phyloP scores from a whole-genome alignment of 2,329 filamentous ascomycete species.

The Microsporum canis region DNA sequence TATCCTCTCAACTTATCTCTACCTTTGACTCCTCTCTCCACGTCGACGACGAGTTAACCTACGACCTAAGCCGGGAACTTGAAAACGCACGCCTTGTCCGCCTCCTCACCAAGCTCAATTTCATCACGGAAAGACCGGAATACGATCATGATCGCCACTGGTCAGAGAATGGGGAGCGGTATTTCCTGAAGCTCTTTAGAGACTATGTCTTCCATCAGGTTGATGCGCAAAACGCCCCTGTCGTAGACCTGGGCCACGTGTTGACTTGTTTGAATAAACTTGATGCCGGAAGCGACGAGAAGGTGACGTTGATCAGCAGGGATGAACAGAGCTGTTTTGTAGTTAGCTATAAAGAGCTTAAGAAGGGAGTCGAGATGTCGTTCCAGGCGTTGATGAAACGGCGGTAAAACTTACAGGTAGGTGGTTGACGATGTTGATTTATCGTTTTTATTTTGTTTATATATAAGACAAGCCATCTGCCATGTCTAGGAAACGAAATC shows the following conservation, averaged over 20 bases:
- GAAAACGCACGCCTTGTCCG: slow-evolving; percentile 82
- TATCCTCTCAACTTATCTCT: slow-evolving; percentile 64
- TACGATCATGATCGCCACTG: slow-evolving; percentile 65
- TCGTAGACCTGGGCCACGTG: slow-evolving; percentile 79
- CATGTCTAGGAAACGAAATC: not conserved
- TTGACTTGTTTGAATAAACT: slow-evolving; percentile 80
- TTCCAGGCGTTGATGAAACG: slow-evolving; percentile 47
- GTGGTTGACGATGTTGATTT: not conserved
- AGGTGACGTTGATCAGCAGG: slow-evolving; percentile 70
- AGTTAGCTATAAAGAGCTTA: slow-evolving; percentile 82
- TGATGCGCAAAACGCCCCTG: slow-evolving; percentile 68
- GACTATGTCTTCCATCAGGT: slow-evolving; percentile 98
- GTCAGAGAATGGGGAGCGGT: slow-evolving; percentile 87
- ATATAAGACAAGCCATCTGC: not conserved
- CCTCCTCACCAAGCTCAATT: slow-evolving; percentile 68
- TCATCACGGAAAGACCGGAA: slow-evolving; percentile 82
- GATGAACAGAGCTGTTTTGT: slow-evolving; percentile 85
- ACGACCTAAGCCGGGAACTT: slow-evolving; percentile 64
- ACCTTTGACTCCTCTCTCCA: slow-evolving; percentile 72
- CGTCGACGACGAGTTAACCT: slow-evolving; percentile 60
- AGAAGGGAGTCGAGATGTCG: slow-evolving; percentile 49
- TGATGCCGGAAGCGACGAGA: slow-evolving; percentile 80
- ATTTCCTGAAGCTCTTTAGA: slow-evolving; percentile 85
- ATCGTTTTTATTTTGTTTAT: not conserved
- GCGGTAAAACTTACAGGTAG: not conserved